phyloP scores from a whole-genome alignment of 352 stramenopile genomes.

The Phytophthora sp. region DNA sequence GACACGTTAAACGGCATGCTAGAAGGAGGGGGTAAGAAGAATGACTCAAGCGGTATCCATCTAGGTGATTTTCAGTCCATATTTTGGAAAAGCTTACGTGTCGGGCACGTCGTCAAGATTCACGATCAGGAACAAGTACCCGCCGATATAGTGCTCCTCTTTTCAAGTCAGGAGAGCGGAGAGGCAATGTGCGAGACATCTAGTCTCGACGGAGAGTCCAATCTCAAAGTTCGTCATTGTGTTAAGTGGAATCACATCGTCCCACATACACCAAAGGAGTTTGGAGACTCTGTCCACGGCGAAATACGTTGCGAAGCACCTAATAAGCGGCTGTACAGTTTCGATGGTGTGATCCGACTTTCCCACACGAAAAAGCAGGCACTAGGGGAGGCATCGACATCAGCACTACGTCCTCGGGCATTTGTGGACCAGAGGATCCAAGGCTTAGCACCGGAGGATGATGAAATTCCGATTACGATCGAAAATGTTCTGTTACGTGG shows the following conservation, averaged over 20 bases:
- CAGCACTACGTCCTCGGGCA: neutral
- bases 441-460: constrained; percentile 22
- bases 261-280: constrained; percentile 44
- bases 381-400: neutral
- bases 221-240: constrained; percentile 78
- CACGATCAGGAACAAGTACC: constrained; percentile 90
- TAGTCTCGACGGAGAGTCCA: constrained; percentile 85
- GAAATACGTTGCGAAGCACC: constrained; percentile 81
- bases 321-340: constrained; percentile 85
- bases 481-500: constrained; percentile 82
- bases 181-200: constrained; percentile 85
- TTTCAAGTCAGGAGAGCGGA: constrained; percentile 73
- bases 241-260: constrained; percentile 64
- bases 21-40: neutral
- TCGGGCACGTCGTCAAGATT: constrained; percentile 90
- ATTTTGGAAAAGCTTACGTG: constrained; percentile 84
- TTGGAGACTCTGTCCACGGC: constrained; percentile 52
- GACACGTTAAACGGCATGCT: constrained; percentile 31
- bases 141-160: constrained; percentile 92
- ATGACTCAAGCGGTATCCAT: constrained; percentile 9
- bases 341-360: constrained; percentile 71
- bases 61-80: constrained; percentile 62
- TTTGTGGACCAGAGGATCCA: constrained; percentile 2
- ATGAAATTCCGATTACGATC: constrained; percentile 79
- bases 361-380: constrained; percentile 31